phyloP scores from a whole-genome alignment of 371 early-diverging fungal genomes.

The Sporodiniella umbellata region DNA sequence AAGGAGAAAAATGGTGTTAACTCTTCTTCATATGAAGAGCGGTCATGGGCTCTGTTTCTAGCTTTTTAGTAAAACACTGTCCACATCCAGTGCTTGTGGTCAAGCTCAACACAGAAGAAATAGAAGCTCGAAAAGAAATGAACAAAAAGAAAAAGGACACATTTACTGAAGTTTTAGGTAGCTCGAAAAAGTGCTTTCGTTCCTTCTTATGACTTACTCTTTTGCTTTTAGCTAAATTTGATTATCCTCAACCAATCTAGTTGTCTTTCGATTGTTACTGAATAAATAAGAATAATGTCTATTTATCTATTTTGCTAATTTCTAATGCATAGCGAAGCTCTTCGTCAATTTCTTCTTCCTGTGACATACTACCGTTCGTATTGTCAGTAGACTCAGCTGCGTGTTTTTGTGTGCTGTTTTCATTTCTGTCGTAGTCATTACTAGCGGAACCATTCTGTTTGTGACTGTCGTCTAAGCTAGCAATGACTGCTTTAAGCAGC shows the following conservation, averaged over 20 bases:
- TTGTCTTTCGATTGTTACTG: neutral
- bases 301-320: constrained; percentile 38
- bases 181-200: neutral
- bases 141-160: constrained; percentile 10
- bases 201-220: neutral
- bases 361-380: neutral
- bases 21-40: constrained; percentile 14
- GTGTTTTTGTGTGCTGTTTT: constrained; percentile 1
- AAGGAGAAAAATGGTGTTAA: neutral
- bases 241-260: constrained; percentile 1
- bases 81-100: constrained; percentile 35
- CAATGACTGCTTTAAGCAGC: constrained; percentile 43
- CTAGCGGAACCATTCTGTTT: too few relatives aligned
- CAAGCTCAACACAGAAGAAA: constrained; percentile 27
- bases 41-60: constrained; percentile 37
- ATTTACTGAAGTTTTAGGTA: constrained; percentile 17
- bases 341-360: constrained; percentile 33
- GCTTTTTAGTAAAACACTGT: constrained; percentile 24
- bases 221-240: neutral
- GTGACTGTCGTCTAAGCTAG: constrained; percentile 32
- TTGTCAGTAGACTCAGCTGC: constrained; percentile 8
- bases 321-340: constrained; percentile 41
- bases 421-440: constrained; percentile 1
- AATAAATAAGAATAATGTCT: constrained; percentile 5
- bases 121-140: constrained; percentile 24